A percentile compares a stretch with the other conserved stretches of the same genome.
These are phyloP conservation scores for Leptomonas pyrrhocoris DNA, from an alignment of 208 protist species.

Conservation along the genomic window DNA sequence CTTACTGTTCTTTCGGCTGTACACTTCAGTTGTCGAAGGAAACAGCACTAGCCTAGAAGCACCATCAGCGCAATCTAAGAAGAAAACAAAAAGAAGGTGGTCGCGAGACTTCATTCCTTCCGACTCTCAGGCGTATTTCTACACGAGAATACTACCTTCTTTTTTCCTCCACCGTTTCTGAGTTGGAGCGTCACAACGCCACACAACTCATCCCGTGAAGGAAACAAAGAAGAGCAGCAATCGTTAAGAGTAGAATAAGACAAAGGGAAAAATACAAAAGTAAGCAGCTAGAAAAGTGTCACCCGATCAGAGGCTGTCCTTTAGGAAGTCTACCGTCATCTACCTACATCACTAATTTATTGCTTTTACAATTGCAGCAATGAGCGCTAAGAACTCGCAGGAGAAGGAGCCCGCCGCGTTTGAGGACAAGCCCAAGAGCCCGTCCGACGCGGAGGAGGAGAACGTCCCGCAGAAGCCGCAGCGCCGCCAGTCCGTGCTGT, in stretches of 20 bases:
- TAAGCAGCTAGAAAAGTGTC: too few species aligned
- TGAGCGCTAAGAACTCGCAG: conserved; percentile 38
- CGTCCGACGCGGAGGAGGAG: conserved; percentile 36
- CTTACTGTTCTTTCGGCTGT: too few species aligned
- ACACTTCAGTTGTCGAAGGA: too few species aligned
- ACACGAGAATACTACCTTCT: background rate
- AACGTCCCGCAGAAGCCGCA: conserved; percentile 58
- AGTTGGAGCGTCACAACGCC: conserved; percentile 22
- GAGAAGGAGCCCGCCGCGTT: conserved; percentile 31
- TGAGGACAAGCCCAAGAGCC: conserved; percentile 40
- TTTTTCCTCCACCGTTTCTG: background rate
- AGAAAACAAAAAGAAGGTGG: too few species aligned
- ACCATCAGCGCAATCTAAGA: too few species aligned
- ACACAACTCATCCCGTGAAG: too few species aligned
- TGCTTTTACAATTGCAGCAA: conserved; percentile 12
- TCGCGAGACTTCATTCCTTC: too few species aligned
- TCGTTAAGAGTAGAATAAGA: background rate
- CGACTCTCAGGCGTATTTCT: too few species aligned
- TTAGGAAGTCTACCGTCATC: background rate
- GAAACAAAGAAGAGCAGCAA: background rate
- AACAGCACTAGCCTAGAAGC: too few species aligned
- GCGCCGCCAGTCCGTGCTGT: conserved; percentile 71
- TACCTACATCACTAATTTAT: conserved; percentile 5
- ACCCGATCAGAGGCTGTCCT: too few species aligned
- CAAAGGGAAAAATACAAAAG: background rate